Evolutionary conservation across 495 filamentous ascomycete genomes (phyloP).

Genomic region (Trichoderma gamsii): DNA sequence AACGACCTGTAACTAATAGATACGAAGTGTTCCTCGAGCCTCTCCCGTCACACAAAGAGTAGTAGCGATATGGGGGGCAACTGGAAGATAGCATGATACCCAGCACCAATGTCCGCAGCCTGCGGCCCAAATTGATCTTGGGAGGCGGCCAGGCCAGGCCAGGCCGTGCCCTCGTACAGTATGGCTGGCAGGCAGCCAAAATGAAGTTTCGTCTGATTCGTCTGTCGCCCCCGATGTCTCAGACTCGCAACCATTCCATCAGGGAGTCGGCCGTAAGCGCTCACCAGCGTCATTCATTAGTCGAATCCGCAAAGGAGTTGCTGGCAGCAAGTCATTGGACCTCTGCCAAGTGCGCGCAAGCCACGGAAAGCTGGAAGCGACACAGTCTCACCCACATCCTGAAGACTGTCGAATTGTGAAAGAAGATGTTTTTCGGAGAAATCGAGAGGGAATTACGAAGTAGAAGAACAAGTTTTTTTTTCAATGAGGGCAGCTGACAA

Average conservation of each 20-base stretch:
- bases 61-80: neutral
- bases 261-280: neutral
- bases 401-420: neutral
- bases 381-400: neutral
- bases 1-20: conserved; percentile 2
- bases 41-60: neutral
- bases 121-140: neutral
- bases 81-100: conserved; percentile 4
- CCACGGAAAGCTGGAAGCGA: neutral
- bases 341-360: neutral
- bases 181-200: neutral
- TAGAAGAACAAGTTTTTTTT: neutral
- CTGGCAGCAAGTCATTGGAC: conserved; percentile 1
- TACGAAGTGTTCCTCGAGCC: neutral
- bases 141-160: neutral
- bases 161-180: neutral
- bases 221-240: neutral
- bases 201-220: neutral
- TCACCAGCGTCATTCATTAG: neutral
- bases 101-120: neutral
- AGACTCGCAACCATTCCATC: conserved; percentile 3
- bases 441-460: neutral
- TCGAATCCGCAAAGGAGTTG: neutral
- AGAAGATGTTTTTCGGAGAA: neutral
- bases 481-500: neutral